Percentiles rank a stretch among this genome's conserved stretches.
phyloP scores from a whole-genome alignment of 441 rosid species.

The Gossypium davidsonii region DNA sequence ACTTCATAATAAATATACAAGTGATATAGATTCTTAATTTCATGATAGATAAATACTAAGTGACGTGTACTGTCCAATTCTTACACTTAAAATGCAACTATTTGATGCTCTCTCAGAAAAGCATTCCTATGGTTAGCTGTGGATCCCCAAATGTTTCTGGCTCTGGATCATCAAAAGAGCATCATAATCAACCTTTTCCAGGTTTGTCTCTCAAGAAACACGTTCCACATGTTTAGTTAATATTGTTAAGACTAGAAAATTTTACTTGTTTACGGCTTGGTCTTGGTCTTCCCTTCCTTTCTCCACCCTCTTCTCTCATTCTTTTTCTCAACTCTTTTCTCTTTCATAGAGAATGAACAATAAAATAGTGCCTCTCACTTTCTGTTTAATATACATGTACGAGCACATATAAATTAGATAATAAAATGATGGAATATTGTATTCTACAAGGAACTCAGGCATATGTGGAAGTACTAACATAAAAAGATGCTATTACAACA shows the following conservation, averaged over 20 bases:
- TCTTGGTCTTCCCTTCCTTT: not conserved
- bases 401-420: not conserved
- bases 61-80: not conserved
- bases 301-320: not conserved
- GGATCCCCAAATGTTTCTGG: slow-evolving; percentile 44
- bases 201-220: slow-evolving; percentile 40
- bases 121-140: slow-evolving; percentile 27
- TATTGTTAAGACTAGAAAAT: not conserved
- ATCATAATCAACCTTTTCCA: slow-evolving; percentile 40
- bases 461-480: not conserved
- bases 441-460: not conserved
- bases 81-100: not conserved
- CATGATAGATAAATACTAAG: not conserved
- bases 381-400: not conserved
- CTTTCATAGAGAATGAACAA: not conserved
- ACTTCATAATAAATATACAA: not conserved
- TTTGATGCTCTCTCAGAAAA: slow-evolving; percentile 33
- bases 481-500: not conserved
- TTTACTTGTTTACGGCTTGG: not conserved
- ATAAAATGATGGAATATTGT: not conserved
- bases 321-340: not conserved
- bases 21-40: not conserved
- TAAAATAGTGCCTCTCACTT: not conserved
- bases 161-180: slow-evolving; percentile 50
- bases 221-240: not conserved